phyloP scores from a whole-genome alignment of 257 asterid species.

The Verbascum thapsus region DNA sequence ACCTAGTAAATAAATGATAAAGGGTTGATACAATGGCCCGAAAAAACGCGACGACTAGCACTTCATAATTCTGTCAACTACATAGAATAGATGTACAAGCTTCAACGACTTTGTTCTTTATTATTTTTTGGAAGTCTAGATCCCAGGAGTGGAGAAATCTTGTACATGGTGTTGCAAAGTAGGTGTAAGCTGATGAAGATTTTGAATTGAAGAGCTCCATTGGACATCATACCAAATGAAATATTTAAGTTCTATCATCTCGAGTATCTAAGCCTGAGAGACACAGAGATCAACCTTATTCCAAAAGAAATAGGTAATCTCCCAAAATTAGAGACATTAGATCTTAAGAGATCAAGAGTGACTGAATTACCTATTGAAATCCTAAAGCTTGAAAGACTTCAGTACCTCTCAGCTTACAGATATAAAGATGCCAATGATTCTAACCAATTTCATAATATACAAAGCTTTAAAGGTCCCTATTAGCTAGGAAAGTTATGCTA shows the following conservation, averaged over 20 bases:
- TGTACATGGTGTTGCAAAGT: slow-evolving; percentile 7
- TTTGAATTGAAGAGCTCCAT: neutral
- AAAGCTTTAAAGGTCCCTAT: neutral
- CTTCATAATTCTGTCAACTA: neutral
- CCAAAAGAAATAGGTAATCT: slow-evolving; percentile 31
- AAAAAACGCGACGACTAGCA: too few species aligned
- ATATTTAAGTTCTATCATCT: slow-evolving; percentile 29
- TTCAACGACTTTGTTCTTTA: slow-evolving; percentile 18
- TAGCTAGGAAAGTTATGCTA: slow-evolving; percentile 14
- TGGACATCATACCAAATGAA: slow-evolving; percentile 25
- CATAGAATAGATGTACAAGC: neutral
- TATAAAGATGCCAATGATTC: neutral
- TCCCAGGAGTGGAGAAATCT: neutral
- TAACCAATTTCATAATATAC: neutral
- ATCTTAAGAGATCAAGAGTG: slow-evolving; percentile 1
- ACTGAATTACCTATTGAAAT: slow-evolving; percentile 24
- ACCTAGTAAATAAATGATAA: neutral
- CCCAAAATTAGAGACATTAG: slow-evolving; percentile 17
- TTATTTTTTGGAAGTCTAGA: neutral
- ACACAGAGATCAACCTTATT: neutral
- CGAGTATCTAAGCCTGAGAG: neutral
- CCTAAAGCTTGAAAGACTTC: slow-evolving; percentile 27
- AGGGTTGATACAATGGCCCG: neutral
- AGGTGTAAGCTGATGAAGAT: slow-evolving; percentile 19
- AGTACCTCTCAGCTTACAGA: slow-evolving; percentile 2